These are phyloP conservation scores for Moesziomyces sp. DNA, from an alignment of 1,284 basidiomycete species.

Conservation along the genomic window DNA sequence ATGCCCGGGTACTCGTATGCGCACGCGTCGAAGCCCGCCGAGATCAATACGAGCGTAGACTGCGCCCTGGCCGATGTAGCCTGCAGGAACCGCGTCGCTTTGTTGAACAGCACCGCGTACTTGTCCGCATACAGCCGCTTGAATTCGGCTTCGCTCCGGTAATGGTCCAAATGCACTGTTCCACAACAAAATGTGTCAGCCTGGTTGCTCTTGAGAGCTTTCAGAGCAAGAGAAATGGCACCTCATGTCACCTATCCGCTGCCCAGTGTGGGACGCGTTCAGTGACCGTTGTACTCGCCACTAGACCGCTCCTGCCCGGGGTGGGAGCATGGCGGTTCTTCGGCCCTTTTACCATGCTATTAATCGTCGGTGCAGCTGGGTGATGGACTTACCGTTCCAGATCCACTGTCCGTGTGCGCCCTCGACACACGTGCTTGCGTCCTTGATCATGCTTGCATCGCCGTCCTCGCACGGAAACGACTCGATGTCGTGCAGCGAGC, in stretches of 20 bases:
- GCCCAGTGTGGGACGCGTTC: background rate
- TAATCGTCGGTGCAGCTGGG: slow-evolving; percentile 24
- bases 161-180: slow-evolving; percentile 86
- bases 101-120: slow-evolving; percentile 78
- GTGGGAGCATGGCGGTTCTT: slow-evolving; percentile 19
- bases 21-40: slow-evolving; percentile 87
- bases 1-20: slow-evolving; percentile 91
- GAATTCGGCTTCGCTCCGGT: slow-evolving; percentile 80
- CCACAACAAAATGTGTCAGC: background rate
- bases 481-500: slow-evolving; percentile 85
- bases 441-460: slow-evolving; percentile 79
- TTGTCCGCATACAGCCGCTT: slow-evolving; percentile 79
- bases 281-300: slow-evolving; percentile 4
- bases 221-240: background rate
- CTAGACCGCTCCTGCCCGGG: slow-evolving; percentile 8
- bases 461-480: slow-evolving; percentile 95
- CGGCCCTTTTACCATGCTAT: slow-evolving; percentile 63
- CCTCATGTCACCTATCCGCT: slow-evolving; percentile 23
- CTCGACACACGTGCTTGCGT: slow-evolving; percentile 80
- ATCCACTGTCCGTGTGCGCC: slow-evolving; percentile 89
- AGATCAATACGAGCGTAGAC: slow-evolving; percentile 76
- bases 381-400: slow-evolving; percentile 56
- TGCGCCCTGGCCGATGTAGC: slow-evolving; percentile 75
- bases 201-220: background rate
- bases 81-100: slow-evolving; percentile 79